phyloP scores from a whole-genome alignment of 1,284 basidiomycete species.

The Clitocybe nebularis region DNA sequence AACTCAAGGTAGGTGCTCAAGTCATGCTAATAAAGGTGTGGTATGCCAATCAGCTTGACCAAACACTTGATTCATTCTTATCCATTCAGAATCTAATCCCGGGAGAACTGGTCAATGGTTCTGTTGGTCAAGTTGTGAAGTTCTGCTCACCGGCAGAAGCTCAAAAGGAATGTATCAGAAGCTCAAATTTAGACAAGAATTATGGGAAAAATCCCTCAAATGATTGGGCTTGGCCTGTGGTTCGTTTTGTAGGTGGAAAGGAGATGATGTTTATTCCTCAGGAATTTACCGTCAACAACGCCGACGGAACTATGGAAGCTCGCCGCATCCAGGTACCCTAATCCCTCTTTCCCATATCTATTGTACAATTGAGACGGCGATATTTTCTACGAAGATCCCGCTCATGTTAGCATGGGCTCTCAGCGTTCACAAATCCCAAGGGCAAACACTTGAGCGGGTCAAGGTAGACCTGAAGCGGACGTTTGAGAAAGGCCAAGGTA shows the following conservation, averaged over 20 bases:
- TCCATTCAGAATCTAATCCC: slow-evolving; percentile 48
- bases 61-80: not conserved
- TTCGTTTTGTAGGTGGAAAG: slow-evolving; percentile 46
- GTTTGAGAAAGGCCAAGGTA: slow-evolving; percentile 83
- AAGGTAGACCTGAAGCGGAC: slow-evolving; percentile 60
- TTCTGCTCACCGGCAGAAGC: slow-evolving; percentile 44
- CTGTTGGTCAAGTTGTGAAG: slow-evolving; percentile 66
- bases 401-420: slow-evolving; percentile 80
- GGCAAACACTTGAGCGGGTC: slow-evolving; percentile 78
- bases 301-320: slow-evolving; percentile 49
- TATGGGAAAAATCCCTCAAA: slow-evolving; percentile 15
- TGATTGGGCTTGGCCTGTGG: slow-evolving; percentile 47
- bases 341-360: slow-evolving; percentile 1
- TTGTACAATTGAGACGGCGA: not conserved
- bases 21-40: slow-evolving; percentile 68
- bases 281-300: slow-evolving; percentile 57
- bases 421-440: slow-evolving; percentile 86
- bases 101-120: slow-evolving; percentile 85
- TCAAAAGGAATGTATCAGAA: slow-evolving; percentile 22
- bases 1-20: slow-evolving; percentile 48
- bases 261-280: slow-evolving; percentile 45
- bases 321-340: slow-evolving; percentile 43
- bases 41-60: not conserved
- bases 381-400: slow-evolving; percentile 48
- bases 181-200: slow-evolving; percentile 23